Evolutionary conservation across 2,329 filamentous ascomycete species (phyloP).

Genomic region (Plenodomus tracheiphilus): DNA sequence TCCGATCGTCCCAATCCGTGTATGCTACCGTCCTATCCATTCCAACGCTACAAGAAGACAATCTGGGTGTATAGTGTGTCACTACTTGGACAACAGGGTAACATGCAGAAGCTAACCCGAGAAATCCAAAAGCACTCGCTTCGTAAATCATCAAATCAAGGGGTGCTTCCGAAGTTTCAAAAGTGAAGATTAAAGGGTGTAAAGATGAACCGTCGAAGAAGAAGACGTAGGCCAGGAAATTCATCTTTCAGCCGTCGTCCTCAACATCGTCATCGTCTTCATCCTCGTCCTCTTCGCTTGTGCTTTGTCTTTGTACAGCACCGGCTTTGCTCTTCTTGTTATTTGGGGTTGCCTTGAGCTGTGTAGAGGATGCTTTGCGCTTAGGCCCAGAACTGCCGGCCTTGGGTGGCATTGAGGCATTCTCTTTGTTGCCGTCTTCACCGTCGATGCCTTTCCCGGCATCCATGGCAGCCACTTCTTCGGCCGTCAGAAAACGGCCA

Average conservation of each 20-base stretch:
- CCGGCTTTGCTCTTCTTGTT: conserved; percentile 57
- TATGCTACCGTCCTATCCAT: conserved; percentile 23
- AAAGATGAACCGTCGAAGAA: conserved; percentile 14
- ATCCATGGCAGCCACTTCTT: conserved; percentile 91
- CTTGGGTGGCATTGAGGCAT: conserved; percentile 33
- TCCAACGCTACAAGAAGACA: conserved; percentile 30
- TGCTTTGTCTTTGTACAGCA: conserved; percentile 44
- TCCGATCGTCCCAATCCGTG: conserved; percentile 23
- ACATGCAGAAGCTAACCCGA: conserved; percentile 36
- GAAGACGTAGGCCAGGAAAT: neutral
- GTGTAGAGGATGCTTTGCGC: conserved; percentile 36
- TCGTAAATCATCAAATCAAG: conserved; percentile 43
- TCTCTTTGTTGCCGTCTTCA: conserved; percentile 47
- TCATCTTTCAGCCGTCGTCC: conserved; percentile 44
- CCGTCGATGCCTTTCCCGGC: conserved; percentile 31
- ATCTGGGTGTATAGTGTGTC: conserved; percentile 35
- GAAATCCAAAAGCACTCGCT: conserved; percentile 41
- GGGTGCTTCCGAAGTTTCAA: conserved; percentile 21
- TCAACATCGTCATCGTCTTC: conserved; percentile 57
- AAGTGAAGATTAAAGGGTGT: conserved; percentile 24
- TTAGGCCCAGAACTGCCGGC: conserved; percentile 30
- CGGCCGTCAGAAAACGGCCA: conserved; percentile 92
- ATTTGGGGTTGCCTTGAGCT: conserved; percentile 36
- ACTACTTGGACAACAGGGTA: conserved; percentile 28
- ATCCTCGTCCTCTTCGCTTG: conserved; percentile 58